A percentile compares a stretch with the other conserved stretches of the same genome.
These are phyloP conservation scores for Hygrophorus pudorinus DNA, from an alignment of 768 basidiomycete genomes.

Conservation along the genomic window DNA sequence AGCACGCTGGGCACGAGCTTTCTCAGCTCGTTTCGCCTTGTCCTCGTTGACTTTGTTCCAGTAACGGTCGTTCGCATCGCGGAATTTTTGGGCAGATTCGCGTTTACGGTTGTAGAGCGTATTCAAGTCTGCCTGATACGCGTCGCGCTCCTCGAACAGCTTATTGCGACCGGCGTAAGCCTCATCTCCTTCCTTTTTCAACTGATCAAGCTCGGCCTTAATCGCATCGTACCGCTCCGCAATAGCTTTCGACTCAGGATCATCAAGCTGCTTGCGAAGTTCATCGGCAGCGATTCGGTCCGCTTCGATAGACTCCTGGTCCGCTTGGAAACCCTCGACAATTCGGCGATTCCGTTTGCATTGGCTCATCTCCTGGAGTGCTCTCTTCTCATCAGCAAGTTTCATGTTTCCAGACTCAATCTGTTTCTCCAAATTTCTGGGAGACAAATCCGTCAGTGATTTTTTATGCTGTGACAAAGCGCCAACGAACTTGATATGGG, in stretches of 20 bases:
- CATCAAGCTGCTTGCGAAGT: slow-evolving; percentile 75
- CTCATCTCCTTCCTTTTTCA: slow-evolving; percentile 84
- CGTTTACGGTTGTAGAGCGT: slow-evolving; percentile 68
- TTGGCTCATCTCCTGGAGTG: slow-evolving; percentile 79
- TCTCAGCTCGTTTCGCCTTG: slow-evolving; percentile 73
- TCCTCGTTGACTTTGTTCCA: slow-evolving; percentile 85
- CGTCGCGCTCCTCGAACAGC: slow-evolving; percentile 82
- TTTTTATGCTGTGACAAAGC: background rate
- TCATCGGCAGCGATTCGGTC: slow-evolving; percentile 70
- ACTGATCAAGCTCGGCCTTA: slow-evolving; percentile 73
- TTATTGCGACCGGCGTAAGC: slow-evolving; percentile 70
- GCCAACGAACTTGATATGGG: slow-evolving; percentile 64
- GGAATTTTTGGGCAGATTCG: slow-evolving; percentile 56
- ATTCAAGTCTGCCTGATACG: slow-evolving; percentile 58
- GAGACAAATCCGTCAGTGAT: slow-evolving; percentile 8
- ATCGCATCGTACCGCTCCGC: slow-evolving; percentile 76
- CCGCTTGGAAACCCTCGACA: slow-evolving; percentile 73
- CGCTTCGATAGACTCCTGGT: slow-evolving; percentile 73
- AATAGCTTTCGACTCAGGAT: slow-evolving; percentile 77
- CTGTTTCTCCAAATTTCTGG: slow-evolving; percentile 75
- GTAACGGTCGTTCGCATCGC: slow-evolving; percentile 77
- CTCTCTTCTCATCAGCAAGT: slow-evolving; percentile 91
- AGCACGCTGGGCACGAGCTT: slow-evolving; percentile 59
- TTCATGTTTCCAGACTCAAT: slow-evolving; percentile 90
- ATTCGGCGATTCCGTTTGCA: slow-evolving; percentile 59